Conservation (phyloP, 1,139 yeast genomes). For the Hansenula sp. region DNA sequence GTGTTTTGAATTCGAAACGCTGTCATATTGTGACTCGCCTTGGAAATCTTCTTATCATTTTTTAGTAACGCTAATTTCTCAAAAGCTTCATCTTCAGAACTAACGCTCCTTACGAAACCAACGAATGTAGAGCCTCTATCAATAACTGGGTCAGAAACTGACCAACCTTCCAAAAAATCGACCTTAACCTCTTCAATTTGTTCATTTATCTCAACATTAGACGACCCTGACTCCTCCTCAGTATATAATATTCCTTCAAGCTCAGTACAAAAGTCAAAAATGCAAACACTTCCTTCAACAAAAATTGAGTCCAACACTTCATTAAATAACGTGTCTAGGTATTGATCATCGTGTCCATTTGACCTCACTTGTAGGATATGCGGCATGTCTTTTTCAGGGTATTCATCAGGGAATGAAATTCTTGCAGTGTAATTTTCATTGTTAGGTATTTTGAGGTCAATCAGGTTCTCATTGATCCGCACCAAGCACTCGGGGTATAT, state of each 20-base stretch:
- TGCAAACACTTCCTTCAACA: slow-evolving; percentile 61
- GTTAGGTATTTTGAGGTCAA: slow-evolving; percentile 59
- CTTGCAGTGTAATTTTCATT: slow-evolving; percentile 56
- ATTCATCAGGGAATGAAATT: slow-evolving; percentile 62
- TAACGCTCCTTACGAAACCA: slow-evolving; percentile 64
- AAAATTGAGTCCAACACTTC: slow-evolving; percentile 49
- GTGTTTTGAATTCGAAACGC: slow-evolving; percentile 73
- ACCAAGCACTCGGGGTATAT: slow-evolving; percentile 69
- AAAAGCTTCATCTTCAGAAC: slow-evolving; percentile 63
- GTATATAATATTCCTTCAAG: slow-evolving; percentile 47
- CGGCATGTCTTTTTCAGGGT: slow-evolving; percentile 62
- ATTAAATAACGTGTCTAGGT: slow-evolving; percentile 39
- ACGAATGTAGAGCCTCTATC: slow-evolving; percentile 88
- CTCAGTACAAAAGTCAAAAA: slow-evolving; percentile 75
- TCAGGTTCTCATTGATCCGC: slow-evolving; percentile 36
- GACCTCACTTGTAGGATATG: slow-evolving; percentile 48
- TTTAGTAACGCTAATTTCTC: slow-evolving; percentile 47
- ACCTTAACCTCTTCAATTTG: slow-evolving; percentile 8
- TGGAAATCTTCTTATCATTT: slow-evolving; percentile 61
- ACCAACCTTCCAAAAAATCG: slow-evolving; percentile 68
- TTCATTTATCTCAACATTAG: slow-evolving; percentile 7
- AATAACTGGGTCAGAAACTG: slow-evolving; percentile 64
- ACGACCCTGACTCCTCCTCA: slow-evolving; percentile 26
- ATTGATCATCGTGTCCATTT: slow-evolving; percentile 33
- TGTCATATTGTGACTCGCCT: slow-evolving; percentile 77